Percentiles rank a stretch among this genome's conserved stretches.
Evolutionary conservation across 1,284 basidiomycete genomes (phyloP).

Genomic region (Cutaneotrichosporon sp.): DNA sequence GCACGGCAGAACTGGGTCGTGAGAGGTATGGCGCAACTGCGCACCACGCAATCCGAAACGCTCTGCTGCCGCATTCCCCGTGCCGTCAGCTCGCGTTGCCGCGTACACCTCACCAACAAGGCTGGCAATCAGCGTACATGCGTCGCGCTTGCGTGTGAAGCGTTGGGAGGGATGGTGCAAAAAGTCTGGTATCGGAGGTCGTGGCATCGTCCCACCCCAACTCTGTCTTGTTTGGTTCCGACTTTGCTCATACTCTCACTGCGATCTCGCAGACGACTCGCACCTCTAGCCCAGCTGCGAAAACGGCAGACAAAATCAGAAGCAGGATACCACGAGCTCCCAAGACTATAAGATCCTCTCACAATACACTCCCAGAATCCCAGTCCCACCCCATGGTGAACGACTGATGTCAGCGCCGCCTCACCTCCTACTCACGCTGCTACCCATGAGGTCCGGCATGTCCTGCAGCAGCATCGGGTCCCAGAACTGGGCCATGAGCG

Average conservation of each 20-base stretch:
- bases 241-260: too few relatives aligned
- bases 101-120: too few relatives aligned
- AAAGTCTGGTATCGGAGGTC: background rate
- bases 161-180: background rate
- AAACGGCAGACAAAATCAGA: too few relatives aligned
- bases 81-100: background rate
- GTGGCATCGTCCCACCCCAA: background rate
- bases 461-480: conserved; percentile 17
- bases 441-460: conserved; percentile 5
- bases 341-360: background rate
- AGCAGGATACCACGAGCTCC: too few relatives aligned
- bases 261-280: too few relatives aligned
- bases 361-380: conserved; percentile 6
- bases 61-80: background rate
- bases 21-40: background rate
- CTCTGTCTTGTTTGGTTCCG: too few relatives aligned
- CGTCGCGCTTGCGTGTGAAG: background rate
- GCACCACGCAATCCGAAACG: background rate
- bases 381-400: conserved; percentile 14
- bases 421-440: conserved; percentile 3
- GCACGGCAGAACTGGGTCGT: background rate
- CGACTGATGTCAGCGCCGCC: background rate
- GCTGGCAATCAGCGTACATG: too few relatives aligned
- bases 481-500: conserved; percentile 20
- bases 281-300: too few relatives aligned